Evolutionary conservation across 2,329 filamentous ascomycete species (phyloP).

Genomic region (Colletotrichum viniferum): DNA sequence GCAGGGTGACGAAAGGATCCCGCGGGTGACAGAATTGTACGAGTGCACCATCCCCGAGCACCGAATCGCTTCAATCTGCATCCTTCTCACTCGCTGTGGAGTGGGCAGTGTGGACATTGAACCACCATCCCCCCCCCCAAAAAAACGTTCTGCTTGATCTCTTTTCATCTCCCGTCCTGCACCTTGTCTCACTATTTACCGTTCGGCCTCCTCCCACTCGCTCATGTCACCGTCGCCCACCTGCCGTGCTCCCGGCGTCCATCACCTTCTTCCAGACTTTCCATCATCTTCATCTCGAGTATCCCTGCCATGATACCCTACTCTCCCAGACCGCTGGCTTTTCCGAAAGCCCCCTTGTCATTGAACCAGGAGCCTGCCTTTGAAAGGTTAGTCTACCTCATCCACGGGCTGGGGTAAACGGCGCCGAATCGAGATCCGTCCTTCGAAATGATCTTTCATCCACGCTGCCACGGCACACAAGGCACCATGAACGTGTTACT

Average conservation of each 20-base stretch:
- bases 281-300: neutral
- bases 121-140: neutral
- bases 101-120: neutral
- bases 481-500: neutral
- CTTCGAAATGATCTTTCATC: neutral
- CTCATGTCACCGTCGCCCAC: neutral
- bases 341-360: neutral
- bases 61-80: neutral
- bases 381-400: neutral
- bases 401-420: neutral
- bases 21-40: neutral
- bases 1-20: neutral
- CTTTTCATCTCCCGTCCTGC: neutral
- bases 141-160: neutral
- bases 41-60: neutral
- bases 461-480: neutral
- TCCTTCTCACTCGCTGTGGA: neutral
- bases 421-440: slow-evolving; percentile 3
- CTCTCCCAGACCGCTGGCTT: neutral
- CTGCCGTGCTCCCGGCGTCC: neutral
- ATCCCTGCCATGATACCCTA: neutral
- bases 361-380: neutral
- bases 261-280: neutral
- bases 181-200: neutral
- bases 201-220: neutral